phyloP scores from a whole-genome alignment of 441 rosid genomes.

The Aleurites moluccanus region DNA sequence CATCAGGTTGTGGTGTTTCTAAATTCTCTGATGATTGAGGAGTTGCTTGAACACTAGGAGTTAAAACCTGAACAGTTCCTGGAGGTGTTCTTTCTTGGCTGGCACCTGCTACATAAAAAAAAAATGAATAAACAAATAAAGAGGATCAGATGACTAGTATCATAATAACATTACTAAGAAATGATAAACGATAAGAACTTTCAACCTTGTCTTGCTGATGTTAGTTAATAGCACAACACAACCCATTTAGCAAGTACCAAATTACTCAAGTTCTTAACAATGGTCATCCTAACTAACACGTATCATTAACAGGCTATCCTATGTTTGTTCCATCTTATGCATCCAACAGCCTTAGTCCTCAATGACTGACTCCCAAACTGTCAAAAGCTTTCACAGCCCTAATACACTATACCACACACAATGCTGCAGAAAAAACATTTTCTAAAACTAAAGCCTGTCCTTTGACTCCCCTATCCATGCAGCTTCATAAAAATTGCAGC shows the following conservation, averaged over 20 bases:
- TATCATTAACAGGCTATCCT: not conserved
- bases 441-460: too few species aligned
- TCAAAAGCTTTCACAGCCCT: too few species aligned
- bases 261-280: not conserved
- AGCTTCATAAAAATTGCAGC: too few species aligned
- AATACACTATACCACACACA: too few species aligned
- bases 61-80: constrained; percentile 38
- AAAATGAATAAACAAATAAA: not conserved
- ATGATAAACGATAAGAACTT: not conserved
- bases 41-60: constrained; percentile 45
- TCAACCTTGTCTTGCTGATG: not conserved
- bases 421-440: too few species aligned
- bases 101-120: constrained; percentile 32
- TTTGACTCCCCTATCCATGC: too few species aligned
- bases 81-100: constrained; percentile 37
- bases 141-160: not conserved
- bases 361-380: not conserved
- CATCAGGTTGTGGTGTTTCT: constrained; percentile 43
- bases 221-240: not conserved
- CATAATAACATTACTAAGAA: not conserved
- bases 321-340: not conserved
- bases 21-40: constrained; percentile 44
- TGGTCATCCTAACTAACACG: not conserved
- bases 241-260: not conserved
- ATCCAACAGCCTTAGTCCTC: not conserved